Evolutionary conservation across 306 rosid genomes (phyloP).

Genomic region (Gynostemma pentaphyllum): DNA sequence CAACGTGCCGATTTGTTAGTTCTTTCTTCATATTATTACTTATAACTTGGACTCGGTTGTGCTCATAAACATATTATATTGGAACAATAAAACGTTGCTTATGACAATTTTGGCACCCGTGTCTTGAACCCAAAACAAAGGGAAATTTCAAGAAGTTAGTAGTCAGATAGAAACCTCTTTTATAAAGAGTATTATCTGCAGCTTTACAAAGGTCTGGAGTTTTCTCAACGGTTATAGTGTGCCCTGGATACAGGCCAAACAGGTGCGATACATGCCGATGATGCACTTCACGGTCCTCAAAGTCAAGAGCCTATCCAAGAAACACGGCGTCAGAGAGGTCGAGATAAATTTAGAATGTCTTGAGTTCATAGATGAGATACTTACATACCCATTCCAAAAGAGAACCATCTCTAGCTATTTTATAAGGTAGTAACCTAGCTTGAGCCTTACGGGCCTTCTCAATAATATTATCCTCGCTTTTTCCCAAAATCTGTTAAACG

Average conservation of each 20-base stretch:
- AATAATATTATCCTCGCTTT: conserved; percentile 43
- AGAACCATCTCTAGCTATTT: conserved; percentile 76
- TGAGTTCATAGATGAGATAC: conserved; percentile 3
- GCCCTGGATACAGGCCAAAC: conserved; percentile 89
- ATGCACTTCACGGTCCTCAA: conserved; percentile 64
- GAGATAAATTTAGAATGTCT: background rate
- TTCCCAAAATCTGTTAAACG: conserved; percentile 55
- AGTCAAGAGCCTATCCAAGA: conserved; percentile 63
- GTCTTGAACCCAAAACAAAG: background rate
- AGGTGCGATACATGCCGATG: conserved; percentile 83
- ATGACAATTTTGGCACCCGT: background rate
- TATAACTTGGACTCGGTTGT: background rate
- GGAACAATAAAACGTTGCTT: background rate
- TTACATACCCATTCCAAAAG: conserved; percentile 86
- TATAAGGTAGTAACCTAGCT: conserved; percentile 56
- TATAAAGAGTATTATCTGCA: conserved; percentile 42
- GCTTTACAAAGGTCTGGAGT: conserved; percentile 77
- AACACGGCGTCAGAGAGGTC: conserved; percentile 1
- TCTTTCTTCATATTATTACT: background rate
- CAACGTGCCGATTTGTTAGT: no score
- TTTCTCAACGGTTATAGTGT: conserved; percentile 54
- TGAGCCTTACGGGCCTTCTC: conserved; percentile 43
- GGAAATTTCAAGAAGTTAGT: conserved; percentile 13
- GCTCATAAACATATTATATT: background rate
- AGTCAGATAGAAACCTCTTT: conserved; percentile 56